Evolutionary conservation across 441 rosid species (phyloP).

Genomic region (Gossypium gossypioides): DNA sequence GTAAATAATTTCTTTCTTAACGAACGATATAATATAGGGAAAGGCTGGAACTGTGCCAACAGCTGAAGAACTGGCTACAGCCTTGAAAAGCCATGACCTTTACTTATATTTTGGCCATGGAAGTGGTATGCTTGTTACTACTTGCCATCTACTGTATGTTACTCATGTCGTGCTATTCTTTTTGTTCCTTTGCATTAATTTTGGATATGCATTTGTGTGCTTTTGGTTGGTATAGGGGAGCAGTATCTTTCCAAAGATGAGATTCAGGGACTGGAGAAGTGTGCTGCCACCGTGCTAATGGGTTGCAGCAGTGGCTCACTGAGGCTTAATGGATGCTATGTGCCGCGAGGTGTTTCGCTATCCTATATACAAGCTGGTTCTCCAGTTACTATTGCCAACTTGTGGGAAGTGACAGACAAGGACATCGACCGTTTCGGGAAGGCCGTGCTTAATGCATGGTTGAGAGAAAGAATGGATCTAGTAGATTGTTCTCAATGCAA

Average conservation of each 20-base stretch:
- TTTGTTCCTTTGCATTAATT: neutral
- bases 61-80: conserved; percentile 54
- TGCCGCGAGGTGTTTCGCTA: conserved; percentile 67
- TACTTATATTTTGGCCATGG: conserved; percentile 89
- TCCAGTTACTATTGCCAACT: conserved; percentile 69
- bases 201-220: conserved; percentile 5
- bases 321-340: conserved; percentile 58
- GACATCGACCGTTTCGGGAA: conserved; percentile 87
- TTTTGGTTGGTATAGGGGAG: conserved; percentile 41
- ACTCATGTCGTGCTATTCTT: neutral
- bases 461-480: conserved; percentile 51
- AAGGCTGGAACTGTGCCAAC: conserved; percentile 72
- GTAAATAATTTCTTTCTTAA: neutral
- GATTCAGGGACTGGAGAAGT: conserved; percentile 59
- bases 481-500: conserved; percentile 35
- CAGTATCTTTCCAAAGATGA: conserved; percentile 63
- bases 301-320: conserved; percentile 81
- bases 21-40: conserved; percentile 50
- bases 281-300: conserved; percentile 73
- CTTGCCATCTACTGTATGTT: neutral
- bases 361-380: conserved; percentile 78
- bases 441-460: conserved; percentile 76
- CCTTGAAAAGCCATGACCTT: conserved; percentile 75
- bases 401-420: conserved; percentile 94
- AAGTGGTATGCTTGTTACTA: conserved; percentile 49